These are phyloP conservation scores for Suillus placidus DNA, from an alignment of 768 basidiomycete species.

Conservation along the genomic window DNA sequence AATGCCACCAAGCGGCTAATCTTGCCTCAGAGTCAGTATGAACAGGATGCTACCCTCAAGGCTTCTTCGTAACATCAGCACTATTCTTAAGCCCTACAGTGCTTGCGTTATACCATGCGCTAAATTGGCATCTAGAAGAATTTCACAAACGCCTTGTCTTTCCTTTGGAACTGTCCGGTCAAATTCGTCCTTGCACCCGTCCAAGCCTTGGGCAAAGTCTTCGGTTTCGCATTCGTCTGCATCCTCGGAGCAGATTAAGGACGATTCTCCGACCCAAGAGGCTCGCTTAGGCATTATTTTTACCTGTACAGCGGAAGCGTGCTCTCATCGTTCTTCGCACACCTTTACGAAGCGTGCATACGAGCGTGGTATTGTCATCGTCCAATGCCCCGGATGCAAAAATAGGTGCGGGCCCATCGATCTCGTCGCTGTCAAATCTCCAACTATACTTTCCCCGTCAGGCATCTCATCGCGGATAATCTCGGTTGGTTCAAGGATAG, in stretches of 20 bases:
- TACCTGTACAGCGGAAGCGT: constrained; percentile 80
- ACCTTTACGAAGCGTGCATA: constrained; percentile 86
- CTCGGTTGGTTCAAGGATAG: constrained; percentile 90
- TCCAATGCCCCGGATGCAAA: constrained; percentile 89
- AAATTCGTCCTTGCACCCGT: constrained; percentile 17
- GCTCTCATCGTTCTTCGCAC: constrained; percentile 82
- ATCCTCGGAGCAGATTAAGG: constrained; percentile 23
- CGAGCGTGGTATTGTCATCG: constrained; percentile 83
- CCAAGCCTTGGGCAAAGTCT: background rate
- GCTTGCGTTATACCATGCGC: background rate
- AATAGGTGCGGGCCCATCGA: constrained; percentile 60
- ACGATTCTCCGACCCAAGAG: constrained; percentile 43
- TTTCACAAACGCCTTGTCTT: constrained; percentile 14
- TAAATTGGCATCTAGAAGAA: background rate
- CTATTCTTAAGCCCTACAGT: background rate
- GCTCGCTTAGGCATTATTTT: constrained; percentile 78
- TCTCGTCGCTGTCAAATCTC: background rate
- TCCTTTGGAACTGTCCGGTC: constrained; percentile 32
- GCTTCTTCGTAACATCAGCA: background rate
- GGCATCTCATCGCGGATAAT: constrained; percentile 88
- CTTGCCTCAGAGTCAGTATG: background rate
- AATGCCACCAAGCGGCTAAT: background rate
- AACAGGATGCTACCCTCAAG: background rate
- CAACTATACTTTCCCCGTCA: constrained; percentile 28
- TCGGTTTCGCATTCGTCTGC: constrained; percentile 5